Base-by-base conservation (phyloP, 2,329 filamentous ascomycete genomes). In the Clarireedia homoeocarpa region DNA sequence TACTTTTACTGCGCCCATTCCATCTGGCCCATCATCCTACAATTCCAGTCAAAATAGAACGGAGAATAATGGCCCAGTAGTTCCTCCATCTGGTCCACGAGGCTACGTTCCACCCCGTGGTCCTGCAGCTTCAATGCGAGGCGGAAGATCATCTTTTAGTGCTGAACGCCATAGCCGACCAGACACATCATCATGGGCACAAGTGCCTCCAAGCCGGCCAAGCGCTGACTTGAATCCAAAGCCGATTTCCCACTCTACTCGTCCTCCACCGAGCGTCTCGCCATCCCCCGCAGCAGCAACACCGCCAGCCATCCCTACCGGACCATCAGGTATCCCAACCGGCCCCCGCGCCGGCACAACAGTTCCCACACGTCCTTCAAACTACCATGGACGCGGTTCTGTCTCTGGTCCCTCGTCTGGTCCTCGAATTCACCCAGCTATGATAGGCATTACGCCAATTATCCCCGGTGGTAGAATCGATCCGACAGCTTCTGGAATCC, bases 61-160 rank as follows among this genome's bases (percentile, higher is more conserved):
- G 15, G 66, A 67, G 15, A 61, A 55, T 34, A 23, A 47, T 24
- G 40, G 54, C 34, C 40, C 50, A 51, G 45, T 53, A 12, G 44
- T 24, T 27, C 67, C 68, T 42, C 69, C 69, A 39, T 62, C 68
- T n/a, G 69, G 69, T 50, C 69, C 69, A 52, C 65, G 69, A 50
- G 68, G 66, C 20, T 69, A 67, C 53, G 60, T 64, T 15, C 61
- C 65, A 36, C 45, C 56, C 48, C 63, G 66, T 45, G 65, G 66
- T 15, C 55, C 55, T 42, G 57, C 59, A 5, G 63, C 61, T 47
- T 59, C 59, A 30, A 62, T 64, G 55, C 62, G 67, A 59, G 67
- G 65, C 24, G 64, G 66, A 12, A 62, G 67, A 60, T 59, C 61
- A 5, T 65, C 66, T 27, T 67, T 69, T 36, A 59, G 59, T 24